These are phyloP conservation scores for Eimeria tenella DNA, from an alignment of 169 alveolate genomes.

Conservation along the genomic window DNA sequence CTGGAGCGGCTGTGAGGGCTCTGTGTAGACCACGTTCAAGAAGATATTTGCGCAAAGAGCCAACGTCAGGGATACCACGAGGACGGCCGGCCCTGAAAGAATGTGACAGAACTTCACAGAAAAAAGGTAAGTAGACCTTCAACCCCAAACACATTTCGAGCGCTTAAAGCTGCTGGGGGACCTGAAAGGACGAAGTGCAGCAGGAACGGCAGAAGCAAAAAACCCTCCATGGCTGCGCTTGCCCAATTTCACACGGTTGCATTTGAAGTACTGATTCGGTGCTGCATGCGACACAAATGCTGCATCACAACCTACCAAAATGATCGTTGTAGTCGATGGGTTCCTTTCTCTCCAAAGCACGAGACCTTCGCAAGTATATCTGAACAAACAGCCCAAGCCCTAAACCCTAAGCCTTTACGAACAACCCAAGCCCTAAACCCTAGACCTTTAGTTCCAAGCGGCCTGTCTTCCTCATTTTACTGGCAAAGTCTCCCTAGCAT, in stretches of 20 bases:
- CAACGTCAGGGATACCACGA: constrained; percentile 80
- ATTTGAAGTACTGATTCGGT: not conserved
- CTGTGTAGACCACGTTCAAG: constrained; percentile 74
- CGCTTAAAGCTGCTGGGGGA: not conserved
- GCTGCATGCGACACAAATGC: no score
- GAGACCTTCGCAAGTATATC: constrained; percentile 84
- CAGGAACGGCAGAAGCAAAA: not conserved
- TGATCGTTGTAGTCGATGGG: constrained; percentile 87
- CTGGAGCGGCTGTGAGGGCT: not conserved
- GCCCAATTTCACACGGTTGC: not conserved
- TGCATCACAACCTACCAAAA: constrained; percentile 77
- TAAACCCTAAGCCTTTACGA: not conserved
- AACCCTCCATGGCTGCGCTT: not conserved
- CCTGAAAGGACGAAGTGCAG: not conserved
- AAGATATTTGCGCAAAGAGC: constrained; percentile 80
- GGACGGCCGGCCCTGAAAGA: constrained; percentile 79
- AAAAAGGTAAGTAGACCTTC: not conserved
- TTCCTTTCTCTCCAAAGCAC: constrained; percentile 86
- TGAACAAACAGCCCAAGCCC: constrained; percentile 15
- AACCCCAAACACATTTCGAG: not conserved
- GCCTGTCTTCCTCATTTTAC: not conserved
- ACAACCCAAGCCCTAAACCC: no score
- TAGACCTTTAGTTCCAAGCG: not conserved
- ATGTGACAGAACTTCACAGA: no score
- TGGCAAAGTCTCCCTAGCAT: not conserved